Evolutionary conservation across 768 basidiomycete species (phyloP), one percentile per base, ranked within the genome.

Genomic region (Hygrophoropsis aurantiaca): DNA sequence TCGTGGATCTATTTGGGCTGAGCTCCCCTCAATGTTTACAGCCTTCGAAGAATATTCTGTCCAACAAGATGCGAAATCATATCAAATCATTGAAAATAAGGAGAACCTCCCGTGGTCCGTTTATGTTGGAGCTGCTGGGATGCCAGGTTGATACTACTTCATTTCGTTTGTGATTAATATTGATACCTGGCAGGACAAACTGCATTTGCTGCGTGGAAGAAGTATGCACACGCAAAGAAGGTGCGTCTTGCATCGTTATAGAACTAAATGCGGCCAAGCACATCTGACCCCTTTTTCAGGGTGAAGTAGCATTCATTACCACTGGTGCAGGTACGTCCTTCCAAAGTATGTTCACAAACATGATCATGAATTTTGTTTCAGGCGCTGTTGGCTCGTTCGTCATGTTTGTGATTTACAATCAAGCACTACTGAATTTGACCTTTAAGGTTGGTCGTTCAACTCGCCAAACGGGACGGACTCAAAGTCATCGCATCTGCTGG

Each of bases 401-500:
- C 1, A 30, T 5, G 19, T 30, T 30, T 11, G 2, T 26, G 3
- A 30, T n/a, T 13, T 11, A 11, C 35, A 2, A 42, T 44, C 36
- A 39, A 10, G 35, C 50, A 9, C 49, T 58, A 1, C 24, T 33
- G 8, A 48, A n/a, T n/a, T n/a, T 55, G 39, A 35, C 48, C 3
- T 34, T 7, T 11, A 27, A 78, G 75, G 1, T 37, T 79, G 11
- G 75, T 79, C 16, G 72, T 78, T 38, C 79, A 81, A 46, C 58
- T 79, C 4, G 77, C 79, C 0, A 80, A 81, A 42, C 52, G 55
- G 0, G 72, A 77, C n/a, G 78, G 78, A 3, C 57, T 74, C 19
- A 84, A 82, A 55, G 87, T 89, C 33, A 84, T 90, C 41, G 83
- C 78, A 0, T 85, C 81, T 1, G 82, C 84, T 0, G 85, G 88